Percentiles rank a stretch among this genome's conserved stretches.
Conservation (phyloP, 2,329 filamentous ascomycete species). For the Ustulina deusta region DNA sequence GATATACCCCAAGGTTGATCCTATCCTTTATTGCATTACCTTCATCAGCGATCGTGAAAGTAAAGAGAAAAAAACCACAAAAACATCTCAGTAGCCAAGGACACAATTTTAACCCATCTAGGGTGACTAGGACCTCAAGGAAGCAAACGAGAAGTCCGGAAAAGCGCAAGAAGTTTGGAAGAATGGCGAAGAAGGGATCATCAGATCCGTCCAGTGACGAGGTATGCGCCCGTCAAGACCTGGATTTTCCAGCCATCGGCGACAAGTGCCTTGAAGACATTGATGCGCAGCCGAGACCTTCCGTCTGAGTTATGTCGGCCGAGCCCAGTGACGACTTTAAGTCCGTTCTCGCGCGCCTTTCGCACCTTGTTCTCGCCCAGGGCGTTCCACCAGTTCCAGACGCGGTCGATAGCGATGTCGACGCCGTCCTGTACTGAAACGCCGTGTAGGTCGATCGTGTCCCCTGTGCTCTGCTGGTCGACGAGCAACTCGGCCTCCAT, state of each 20-base stretch:
- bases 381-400: conserved; percentile 79
- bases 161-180: neutral
- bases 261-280: conserved; percentile 80
- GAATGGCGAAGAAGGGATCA: neutral
- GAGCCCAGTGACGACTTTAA: conserved; percentile 82
- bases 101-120: neutral
- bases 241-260: conserved; percentile 87
- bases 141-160: neutral
- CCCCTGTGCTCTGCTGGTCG: conserved; percentile 70
- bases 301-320: conserved; percentile 84
- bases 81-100: neutral
- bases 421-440: conserved; percentile 84
- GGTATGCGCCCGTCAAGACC: conserved; percentile 75
- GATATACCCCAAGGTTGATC: neutral
- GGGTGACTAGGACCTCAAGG: neutral
- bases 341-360: conserved; percentile 65
- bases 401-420: conserved; percentile 76
- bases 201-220: conserved; percentile 71
- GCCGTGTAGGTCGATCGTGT: conserved; percentile 82
- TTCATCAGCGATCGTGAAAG: neutral
- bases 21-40: neutral
- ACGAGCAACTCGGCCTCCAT: conserved; percentile 78
- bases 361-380: conserved; percentile 76
- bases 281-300: conserved; percentile 79
- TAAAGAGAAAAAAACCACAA: neutral